Evolutionary conservation across 1,284 basidiomycete genomes (phyloP).

Genomic region (Abortiporus biennis): DNA sequence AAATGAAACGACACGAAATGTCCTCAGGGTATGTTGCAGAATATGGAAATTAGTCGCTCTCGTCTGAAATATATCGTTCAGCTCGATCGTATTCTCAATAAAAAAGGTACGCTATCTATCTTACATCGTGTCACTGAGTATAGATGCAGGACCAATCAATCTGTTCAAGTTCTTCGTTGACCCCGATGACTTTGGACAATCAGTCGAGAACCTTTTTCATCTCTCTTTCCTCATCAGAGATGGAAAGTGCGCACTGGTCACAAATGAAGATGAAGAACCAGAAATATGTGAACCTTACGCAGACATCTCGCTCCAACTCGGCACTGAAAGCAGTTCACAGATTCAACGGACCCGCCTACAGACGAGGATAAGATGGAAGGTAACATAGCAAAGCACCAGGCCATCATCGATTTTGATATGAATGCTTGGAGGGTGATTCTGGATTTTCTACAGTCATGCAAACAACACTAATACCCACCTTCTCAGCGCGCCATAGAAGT

Average conservation of each 20-base stretch:
- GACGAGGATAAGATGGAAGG: slow-evolving; percentile 60
- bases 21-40: too few relatives aligned
- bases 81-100: too few relatives aligned
- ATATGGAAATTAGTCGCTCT: slow-evolving; percentile 32
- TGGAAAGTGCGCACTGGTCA: slow-evolving; percentile 69
- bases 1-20: slow-evolving; percentile 82
- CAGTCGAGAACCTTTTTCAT: slow-evolving; percentile 92
- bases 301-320: background rate
- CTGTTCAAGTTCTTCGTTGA: slow-evolving; percentile 84
- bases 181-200: slow-evolving; percentile 83
- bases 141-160: slow-evolving; percentile 52
- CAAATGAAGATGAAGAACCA: slow-evolving; percentile 63
- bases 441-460: background rate
- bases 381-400: slow-evolving; percentile 69
- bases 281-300: slow-evolving; percentile 68
- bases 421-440: slow-evolving; percentile 66
- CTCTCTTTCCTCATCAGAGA: slow-evolving; percentile 88
- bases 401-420: slow-evolving; percentile 85
- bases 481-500: slow-evolving; percentile 72
- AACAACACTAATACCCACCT: background rate
- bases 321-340: slow-evolving; percentile 18
- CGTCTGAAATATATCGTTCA: background rate
- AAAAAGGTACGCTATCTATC: too few relatives aligned
- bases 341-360: slow-evolving; percentile 55
- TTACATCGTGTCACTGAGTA: too few relatives aligned